A percentile compares a stretch with the other conserved stretches of the same genome.
Evolutionary conservation across 2,329 filamentous ascomycete species (phyloP).

Genomic region (Alternaria postmessia): DNA sequence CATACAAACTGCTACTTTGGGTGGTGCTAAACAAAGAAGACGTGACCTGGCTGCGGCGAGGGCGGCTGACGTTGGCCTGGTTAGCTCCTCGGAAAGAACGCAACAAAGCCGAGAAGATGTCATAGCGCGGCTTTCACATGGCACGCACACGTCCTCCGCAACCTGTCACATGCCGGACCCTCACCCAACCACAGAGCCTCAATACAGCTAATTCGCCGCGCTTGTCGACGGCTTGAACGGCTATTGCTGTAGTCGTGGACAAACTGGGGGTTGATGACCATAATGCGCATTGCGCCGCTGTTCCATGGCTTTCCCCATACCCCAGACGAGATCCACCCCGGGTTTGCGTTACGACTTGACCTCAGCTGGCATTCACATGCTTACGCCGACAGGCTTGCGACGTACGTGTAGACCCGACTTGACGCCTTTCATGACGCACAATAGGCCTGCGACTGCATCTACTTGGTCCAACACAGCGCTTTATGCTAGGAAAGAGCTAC

Average conservation of each 20-base stretch:
- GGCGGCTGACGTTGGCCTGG: not conserved
- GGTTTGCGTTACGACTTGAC: conserved; percentile 4
- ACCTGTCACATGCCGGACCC: conserved; percentile 34
- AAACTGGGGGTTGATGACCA: conserved; percentile 21
- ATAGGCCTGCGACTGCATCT: not conserved
- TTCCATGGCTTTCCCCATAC: not conserved
- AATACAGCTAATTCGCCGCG: conserved; percentile 25
- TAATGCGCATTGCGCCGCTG: not conserved
- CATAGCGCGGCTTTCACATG: conserved; percentile 33
- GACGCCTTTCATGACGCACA: conserved; percentile 28
- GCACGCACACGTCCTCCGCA: conserved; percentile 18
- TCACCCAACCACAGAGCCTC: conserved; percentile 26
- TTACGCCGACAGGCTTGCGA: conserved; percentile 3
- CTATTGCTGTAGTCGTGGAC: conserved; percentile 20
- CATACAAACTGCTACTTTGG: not conserved
- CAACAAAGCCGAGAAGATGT: conserved; percentile 24
- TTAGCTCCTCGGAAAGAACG: conserved; percentile 7
- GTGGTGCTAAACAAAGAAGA: not conserved
- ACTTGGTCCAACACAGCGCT: conserved; percentile 4
- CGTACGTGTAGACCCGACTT: conserved; percentile 5
- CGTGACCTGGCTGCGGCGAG: conserved; percentile 7
- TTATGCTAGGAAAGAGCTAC: not conserved
- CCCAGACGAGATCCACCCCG: conserved; percentile 7
- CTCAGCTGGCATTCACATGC: conserved; percentile 10
- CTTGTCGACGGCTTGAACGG: conserved; percentile 25